These are phyloP conservation scores for Cordyceps fumosorosea DNA, from an alignment of 2,329 filamentous ascomycete species.

Conservation along the genomic window DNA sequence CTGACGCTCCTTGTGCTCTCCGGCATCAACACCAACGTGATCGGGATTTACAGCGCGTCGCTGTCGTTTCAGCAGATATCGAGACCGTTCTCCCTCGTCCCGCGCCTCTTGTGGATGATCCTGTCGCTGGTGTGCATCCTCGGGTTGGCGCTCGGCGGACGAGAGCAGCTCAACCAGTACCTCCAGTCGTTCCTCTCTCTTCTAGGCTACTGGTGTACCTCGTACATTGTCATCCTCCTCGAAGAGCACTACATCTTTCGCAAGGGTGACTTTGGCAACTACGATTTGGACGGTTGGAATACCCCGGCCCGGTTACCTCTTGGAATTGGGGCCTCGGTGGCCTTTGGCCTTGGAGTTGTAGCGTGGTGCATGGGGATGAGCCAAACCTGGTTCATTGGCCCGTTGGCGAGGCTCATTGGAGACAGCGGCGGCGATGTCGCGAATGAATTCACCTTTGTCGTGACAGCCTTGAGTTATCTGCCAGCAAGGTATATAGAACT, in stretches of 20 bases:
- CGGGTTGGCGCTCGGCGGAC: conserved; percentile 33
- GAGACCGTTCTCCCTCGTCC: conserved; percentile 28
- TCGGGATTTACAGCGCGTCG: conserved; percentile 32
- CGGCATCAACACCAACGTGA: conserved; percentile 31
- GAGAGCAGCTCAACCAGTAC: conserved; percentile 32
- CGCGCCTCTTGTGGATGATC: conserved; percentile 35
- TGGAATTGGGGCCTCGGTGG: conserved; percentile 35
- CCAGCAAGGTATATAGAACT: conserved; percentile 36
- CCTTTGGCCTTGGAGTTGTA: conserved; percentile 35
- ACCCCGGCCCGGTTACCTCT: conserved; percentile 33
- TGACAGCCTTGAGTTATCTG: conserved; percentile 34
- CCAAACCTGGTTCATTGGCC: conserved; percentile 50
- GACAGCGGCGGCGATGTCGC: conserved; percentile 56
- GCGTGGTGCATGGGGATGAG: conserved; percentile 48
- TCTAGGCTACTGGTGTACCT: conserved; percentile 40
- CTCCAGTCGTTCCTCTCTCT: conserved; percentile 39
- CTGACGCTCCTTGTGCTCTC: conserved; percentile 31
- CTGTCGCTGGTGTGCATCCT: conserved; percentile 35
- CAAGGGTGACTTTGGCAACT: conserved; percentile 31
- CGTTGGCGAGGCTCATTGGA: conserved; percentile 47
- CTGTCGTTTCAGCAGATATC: conserved; percentile 36
- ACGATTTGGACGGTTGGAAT: conserved; percentile 39
- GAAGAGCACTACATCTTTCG: conserved; percentile 38
- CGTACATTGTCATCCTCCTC: conserved; percentile 35
- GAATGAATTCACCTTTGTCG: conserved; percentile 32